phyloP scores from a whole-genome alignment of 345 rosid species.

The Jatropha curcas region DNA sequence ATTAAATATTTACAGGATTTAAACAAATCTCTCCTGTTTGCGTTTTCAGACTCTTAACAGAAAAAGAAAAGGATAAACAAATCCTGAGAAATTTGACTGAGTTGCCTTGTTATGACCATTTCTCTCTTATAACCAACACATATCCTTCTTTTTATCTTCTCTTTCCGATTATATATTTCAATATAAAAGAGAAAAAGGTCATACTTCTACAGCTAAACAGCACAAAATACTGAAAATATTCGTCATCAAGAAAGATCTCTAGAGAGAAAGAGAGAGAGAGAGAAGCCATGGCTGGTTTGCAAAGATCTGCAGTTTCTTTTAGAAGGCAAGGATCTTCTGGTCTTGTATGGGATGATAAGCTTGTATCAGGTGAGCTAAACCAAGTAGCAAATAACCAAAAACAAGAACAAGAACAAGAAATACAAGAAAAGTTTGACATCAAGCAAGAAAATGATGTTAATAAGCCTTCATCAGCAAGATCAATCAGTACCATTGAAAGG shows the following conservation, averaged over 20 bases:
- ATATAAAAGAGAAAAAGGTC: constrained; percentile 1
- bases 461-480: constrained; percentile 40
- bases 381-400: constrained; percentile 30
- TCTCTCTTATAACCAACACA: not conserved
- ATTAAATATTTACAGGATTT: not conserved
- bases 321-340: constrained; percentile 96
- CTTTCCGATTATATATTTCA: not conserved
- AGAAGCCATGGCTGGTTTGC: constrained; percentile 73
- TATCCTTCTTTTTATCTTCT: not conserved
- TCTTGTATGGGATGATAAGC: constrained; percentile 78
- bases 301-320: constrained; percentile 84
- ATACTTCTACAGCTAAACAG: not conserved
- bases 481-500: constrained; percentile 50
- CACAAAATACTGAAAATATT: not conserved
- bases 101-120: constrained; percentile 15
- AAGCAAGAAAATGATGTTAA: constrained; percentile 37
- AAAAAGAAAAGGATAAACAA: constrained; percentile 1
- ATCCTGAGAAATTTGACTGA: constrained; percentile 22
- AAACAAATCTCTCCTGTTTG: not conserved
- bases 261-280: not conserved
- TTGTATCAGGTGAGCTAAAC: constrained; percentile 57
- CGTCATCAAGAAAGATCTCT: constrained; percentile 14
- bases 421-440: constrained; percentile 27
- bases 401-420: constrained; percentile 16
- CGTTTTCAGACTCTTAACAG: constrained; percentile 2